These are phyloP conservation scores for Myxozyma geophila DNA, from an alignment of 805 yeast species.

Conservation along the genomic window DNA sequence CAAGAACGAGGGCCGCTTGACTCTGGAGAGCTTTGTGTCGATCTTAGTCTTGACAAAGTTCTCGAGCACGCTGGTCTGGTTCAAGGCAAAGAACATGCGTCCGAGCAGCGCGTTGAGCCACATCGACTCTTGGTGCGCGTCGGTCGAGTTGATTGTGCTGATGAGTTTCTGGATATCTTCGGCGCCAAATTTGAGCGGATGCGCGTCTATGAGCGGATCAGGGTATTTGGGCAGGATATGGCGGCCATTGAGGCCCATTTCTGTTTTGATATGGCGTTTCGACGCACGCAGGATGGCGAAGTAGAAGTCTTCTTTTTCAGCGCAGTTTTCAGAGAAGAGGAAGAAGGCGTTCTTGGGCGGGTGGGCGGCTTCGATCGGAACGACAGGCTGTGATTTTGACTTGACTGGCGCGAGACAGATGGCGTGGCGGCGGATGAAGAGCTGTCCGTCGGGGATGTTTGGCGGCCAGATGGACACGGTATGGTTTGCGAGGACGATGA, in stretches of 20 bases:
- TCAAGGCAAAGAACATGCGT: constrained; percentile 74
- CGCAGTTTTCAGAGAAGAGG: constrained; percentile 75
- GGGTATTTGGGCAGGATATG: constrained; percentile 38
- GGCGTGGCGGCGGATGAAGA: constrained; percentile 80
- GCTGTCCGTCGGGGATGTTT: constrained; percentile 67
- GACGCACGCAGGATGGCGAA: constrained; percentile 81
- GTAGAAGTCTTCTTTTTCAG: constrained; percentile 92
- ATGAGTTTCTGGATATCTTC: constrained; percentile 73
- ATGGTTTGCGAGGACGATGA: constrained; percentile 71
- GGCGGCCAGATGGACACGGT: constrained; percentile 88
- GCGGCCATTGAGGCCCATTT: constrained; percentile 23
- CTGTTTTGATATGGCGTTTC: constrained; percentile 45
- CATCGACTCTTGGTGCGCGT: constrained; percentile 78
- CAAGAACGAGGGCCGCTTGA: constrained; percentile 84
- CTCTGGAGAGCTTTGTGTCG: constrained; percentile 72
- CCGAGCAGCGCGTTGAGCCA: constrained; percentile 93
- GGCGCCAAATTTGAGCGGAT: constrained; percentile 72
- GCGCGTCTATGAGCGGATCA: constrained; percentile 70
- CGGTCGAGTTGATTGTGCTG: constrained; percentile 77
- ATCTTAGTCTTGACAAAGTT: constrained; percentile 62
- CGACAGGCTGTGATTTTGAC: constrained; percentile 40
- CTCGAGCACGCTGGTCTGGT: constrained; percentile 70
- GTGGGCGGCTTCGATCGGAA: constrained; percentile 15
- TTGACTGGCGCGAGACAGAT: constrained; percentile 61
- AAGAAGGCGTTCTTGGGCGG: constrained; percentile 54